These are phyloP conservation scores for Agrocybe praecox DNA, from an alignment of 768 basidiomycete species.

Conservation along the genomic window DNA sequence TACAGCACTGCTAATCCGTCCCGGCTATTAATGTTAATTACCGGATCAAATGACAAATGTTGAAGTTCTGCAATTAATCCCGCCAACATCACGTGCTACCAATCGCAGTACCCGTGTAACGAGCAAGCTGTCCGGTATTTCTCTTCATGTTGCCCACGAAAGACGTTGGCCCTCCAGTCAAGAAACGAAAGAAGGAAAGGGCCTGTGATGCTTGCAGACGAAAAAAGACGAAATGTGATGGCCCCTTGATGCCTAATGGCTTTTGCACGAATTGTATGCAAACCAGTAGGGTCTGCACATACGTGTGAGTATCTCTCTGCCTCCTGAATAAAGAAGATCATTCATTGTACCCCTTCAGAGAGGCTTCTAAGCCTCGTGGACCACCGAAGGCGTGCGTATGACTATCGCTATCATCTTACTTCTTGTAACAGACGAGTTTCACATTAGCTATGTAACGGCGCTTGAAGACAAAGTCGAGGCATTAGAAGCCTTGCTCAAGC, in stretches of 20 bases:
- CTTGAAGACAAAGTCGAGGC: constrained; percentile 63
- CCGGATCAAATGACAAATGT: constrained; percentile 11
- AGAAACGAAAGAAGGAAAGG: constrained; percentile 52
- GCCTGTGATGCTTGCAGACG: constrained; percentile 64
- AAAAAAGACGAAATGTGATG: constrained; percentile 64
- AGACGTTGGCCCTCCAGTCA: constrained; percentile 18
- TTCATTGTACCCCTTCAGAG: constrained; percentile 35
- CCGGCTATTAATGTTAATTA: neutral
- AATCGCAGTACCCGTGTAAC: too few species aligned
- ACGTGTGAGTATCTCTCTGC: constrained; percentile 44
- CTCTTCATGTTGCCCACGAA: constrained; percentile 15
- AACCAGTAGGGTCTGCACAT: constrained; percentile 55
- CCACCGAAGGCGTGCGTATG: constrained; percentile 65
- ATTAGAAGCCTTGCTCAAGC: constrained; percentile 53
- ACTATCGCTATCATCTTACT: neutral
- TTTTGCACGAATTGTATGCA: constrained; percentile 61
- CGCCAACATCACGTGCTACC: neutral
- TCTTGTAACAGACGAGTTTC: neutral
- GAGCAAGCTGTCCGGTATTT: neutral
- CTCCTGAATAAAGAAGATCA: neutral
- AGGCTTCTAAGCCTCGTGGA: constrained; percentile 64
- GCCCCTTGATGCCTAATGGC: constrained; percentile 50
- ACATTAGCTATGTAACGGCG: constrained; percentile 52
- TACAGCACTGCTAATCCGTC: too few species aligned
- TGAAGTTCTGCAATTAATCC: too few species aligned